Percentiles rank a stretch among this genome's conserved stretches.
Conservation (phyloP, 257 asterid species). For the Lycium ferocissimum region DNA sequence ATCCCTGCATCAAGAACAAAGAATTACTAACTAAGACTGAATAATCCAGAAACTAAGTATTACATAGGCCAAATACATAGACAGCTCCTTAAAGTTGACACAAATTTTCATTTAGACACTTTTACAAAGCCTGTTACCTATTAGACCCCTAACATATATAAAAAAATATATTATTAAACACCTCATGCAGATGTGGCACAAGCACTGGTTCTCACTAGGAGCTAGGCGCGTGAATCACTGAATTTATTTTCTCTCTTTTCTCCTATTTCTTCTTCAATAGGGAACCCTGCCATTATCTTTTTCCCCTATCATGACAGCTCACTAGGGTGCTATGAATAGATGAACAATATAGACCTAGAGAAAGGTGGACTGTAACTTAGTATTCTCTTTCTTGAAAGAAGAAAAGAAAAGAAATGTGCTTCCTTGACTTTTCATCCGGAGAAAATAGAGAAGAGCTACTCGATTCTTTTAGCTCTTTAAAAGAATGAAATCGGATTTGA, state of each 20-base stretch:
- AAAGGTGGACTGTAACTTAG: neutral
- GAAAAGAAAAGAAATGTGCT: neutral
- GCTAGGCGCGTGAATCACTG: slow-evolving; percentile 3
- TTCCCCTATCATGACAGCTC: neutral
- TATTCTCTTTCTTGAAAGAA: neutral
- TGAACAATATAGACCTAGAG: neutral
- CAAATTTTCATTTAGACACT: neutral
- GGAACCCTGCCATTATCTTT: neutral
- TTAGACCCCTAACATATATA: neutral
- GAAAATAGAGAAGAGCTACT: neutral
- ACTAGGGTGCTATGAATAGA: neutral
- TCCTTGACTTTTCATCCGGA: neutral
- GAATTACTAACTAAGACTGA: slow-evolving; percentile 22
- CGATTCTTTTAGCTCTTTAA: neutral
- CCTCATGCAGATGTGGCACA: neutral
- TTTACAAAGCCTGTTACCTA: neutral
- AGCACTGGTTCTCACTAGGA: neutral
- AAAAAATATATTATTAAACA: neutral
- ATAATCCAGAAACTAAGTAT: neutral
- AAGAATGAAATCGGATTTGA: neutral
- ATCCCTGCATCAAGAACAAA: slow-evolving; percentile 68
- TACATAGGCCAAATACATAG: neutral
- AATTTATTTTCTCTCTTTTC: neutral
- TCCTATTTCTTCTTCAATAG: neutral
- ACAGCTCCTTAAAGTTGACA: neutral